phyloP scores from a whole-genome alignment of 192 early-diverging fungal species.

The Coemansia sp. region DNA sequence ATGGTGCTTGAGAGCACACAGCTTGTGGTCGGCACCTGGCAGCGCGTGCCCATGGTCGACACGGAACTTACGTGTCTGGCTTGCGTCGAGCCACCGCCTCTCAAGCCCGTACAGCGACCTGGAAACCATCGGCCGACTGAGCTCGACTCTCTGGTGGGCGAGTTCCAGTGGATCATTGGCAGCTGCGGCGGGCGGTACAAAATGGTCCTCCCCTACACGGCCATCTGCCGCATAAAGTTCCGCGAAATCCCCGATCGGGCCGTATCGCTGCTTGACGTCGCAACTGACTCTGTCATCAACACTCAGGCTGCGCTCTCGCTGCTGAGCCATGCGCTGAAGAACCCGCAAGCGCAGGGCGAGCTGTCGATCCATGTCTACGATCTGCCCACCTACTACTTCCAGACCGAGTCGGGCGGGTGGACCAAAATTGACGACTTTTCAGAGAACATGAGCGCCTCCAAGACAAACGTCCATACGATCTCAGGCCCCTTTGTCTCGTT shows the following conservation, averaged over 20 bases:
- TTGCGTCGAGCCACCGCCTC: constrained; percentile 45
- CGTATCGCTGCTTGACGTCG: constrained; percentile 23
- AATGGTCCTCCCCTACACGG: constrained; percentile 48
- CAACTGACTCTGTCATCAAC: constrained; percentile 31
- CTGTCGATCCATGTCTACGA: constrained; percentile 48
- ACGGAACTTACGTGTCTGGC: constrained; percentile 48
- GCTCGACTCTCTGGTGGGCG: constrained; percentile 49
- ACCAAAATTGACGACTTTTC: constrained; percentile 45
- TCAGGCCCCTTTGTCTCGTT: constrained; percentile 34
- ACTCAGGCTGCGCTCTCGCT: constrained; percentile 38
- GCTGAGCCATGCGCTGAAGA: constrained; percentile 33
- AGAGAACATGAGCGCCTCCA: constrained; percentile 34
- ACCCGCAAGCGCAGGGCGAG: constrained; percentile 43
- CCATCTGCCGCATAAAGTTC: constrained; percentile 45
- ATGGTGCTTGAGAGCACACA: constrained; percentile 39
- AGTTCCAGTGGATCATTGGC: constrained; percentile 53
- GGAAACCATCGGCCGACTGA: constrained; percentile 51
- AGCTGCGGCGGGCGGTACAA: constrained; percentile 47
- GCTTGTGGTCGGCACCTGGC: constrained; percentile 46
- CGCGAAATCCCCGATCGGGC: constrained; percentile 41
- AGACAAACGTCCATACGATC: constrained; percentile 34
- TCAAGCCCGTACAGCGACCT: constrained; percentile 48
- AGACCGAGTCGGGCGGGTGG: constrained; percentile 37
- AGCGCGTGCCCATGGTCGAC: constrained; percentile 41
- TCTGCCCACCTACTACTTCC: constrained; percentile 35